phyloP scores from a whole-genome alignment of 78 protist genomes.

The Pigoraptor vietnamica region DNA sequence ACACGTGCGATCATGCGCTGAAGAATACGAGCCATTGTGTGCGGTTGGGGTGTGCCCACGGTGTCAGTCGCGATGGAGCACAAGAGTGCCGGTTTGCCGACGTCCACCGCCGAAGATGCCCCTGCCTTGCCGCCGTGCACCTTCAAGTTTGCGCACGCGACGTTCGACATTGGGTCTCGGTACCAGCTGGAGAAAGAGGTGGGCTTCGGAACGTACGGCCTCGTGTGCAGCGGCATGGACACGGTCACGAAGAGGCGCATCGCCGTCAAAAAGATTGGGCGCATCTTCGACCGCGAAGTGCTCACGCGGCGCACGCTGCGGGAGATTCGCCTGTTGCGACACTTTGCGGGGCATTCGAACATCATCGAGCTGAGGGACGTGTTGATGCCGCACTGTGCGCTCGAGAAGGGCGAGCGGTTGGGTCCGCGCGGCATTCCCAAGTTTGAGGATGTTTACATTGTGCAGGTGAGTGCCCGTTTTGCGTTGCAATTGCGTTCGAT shows the following conservation, averaged over 20 bases:
- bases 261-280: constrained; percentile 90
- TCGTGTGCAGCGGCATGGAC: constrained; percentile 19
- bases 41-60: too few relatives aligned
- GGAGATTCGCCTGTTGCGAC: constrained; percentile 76
- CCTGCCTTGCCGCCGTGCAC: background rate
- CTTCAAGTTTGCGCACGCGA: background rate
- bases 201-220: constrained; percentile 76
- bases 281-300: constrained; percentile 70
- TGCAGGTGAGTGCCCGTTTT: too few relatives aligned
- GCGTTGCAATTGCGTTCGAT: too few relatives aligned
- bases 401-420: background rate
- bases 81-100: too few relatives aligned
- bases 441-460: constrained; percentile 66
- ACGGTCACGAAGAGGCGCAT: constrained; percentile 10
- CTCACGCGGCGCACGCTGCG: constrained; percentile 89
- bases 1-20: too few relatives aligned
- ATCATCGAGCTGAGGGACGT: background rate
- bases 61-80: too few relatives aligned
- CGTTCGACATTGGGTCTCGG: background rate
- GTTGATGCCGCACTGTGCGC: background rate
- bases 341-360: constrained; percentile 21
- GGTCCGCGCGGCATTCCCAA: background rate
- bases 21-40: too few relatives aligned
- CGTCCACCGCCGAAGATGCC: too few relatives aligned
- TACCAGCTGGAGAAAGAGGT: constrained; percentile 17